Conservation (phyloP, 106 monocot genomes). For the Dioscorea alata region DNA sequence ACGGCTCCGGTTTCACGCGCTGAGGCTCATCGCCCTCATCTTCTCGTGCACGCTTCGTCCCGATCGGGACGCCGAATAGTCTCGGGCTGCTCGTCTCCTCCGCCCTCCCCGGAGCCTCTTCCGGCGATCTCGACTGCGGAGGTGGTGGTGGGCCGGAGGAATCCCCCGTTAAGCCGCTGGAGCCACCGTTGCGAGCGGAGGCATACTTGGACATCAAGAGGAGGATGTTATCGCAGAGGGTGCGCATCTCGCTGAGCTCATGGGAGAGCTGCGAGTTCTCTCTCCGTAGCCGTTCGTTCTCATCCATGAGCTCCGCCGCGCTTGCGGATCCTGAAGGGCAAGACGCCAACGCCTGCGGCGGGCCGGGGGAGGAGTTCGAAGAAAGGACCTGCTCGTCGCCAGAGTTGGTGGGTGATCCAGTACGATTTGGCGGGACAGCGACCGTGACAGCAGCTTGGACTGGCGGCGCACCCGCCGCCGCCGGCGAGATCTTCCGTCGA, state of each 20-base stretch:
- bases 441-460: neutral
- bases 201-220: slow-evolving; percentile 7
- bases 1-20: slow-evolving; percentile 6
- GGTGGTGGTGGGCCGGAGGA: neutral
- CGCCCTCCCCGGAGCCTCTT: neutral
- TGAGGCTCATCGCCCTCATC: neutral
- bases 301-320: slow-evolving; percentile 6
- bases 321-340: neutral
- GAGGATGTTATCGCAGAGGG: slow-evolving; percentile 11
- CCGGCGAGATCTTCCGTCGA: slow-evolving; percentile 43
- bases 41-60: slow-evolving; percentile 4
- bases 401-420: slow-evolving; percentile 15
- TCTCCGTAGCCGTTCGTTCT: slow-evolving; percentile 12
- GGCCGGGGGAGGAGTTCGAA: slow-evolving; percentile 12
- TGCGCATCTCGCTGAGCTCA: slow-evolving; percentile 14
- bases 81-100: slow-evolving; percentile 5
- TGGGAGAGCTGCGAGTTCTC: slow-evolving; percentile 17
- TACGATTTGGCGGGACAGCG: neutral
- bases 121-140: neutral
- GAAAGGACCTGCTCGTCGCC: slow-evolving; percentile 23
- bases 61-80: slow-evolving; percentile 19
- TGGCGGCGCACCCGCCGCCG: neutral
- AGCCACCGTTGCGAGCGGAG: neutral
- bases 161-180: neutral
- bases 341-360: neutral